These are phyloP conservation scores for Hippophae tibetana DNA, from an alignment of 306 rosid genomes.

Conservation along the genomic window DNA sequence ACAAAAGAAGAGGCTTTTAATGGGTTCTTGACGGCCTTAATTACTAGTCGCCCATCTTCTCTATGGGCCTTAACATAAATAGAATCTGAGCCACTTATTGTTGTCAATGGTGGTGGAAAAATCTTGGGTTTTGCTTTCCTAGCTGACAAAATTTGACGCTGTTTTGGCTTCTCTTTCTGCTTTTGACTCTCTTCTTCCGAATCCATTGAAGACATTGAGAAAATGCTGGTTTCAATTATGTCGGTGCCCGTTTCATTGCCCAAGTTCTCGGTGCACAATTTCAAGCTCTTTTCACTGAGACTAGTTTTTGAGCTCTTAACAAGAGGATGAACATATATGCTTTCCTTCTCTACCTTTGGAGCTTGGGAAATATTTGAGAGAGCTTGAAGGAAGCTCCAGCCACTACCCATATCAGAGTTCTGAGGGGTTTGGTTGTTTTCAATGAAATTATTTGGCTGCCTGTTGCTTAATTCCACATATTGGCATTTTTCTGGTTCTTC, in stretches of 20 bases:
- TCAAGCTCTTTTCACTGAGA: slow-evolving; percentile 54
- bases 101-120: slow-evolving; percentile 94
- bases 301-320: slow-evolving; percentile 30
- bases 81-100: slow-evolving; percentile 61
- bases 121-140: slow-evolving; percentile 30
- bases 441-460: neutral
- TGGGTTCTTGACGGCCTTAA: slow-evolving; percentile 52
- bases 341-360: slow-evolving; percentile 16
- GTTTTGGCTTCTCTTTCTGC: neutral
- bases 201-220: slow-evolving; percentile 19
- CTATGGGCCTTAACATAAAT: slow-evolving; percentile 60
- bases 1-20: slow-evolving; percentile 32
- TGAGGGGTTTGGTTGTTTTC: slow-evolving; percentile 4
- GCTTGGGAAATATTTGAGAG: slow-evolving; percentile 23
- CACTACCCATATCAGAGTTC: slow-evolving; percentile 21
- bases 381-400: slow-evolving; percentile 57
- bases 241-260: slow-evolving; percentile 82
- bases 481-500: slow-evolving; percentile 9
- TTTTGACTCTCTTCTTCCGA: slow-evolving; percentile 14
- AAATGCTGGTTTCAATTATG: slow-evolving; percentile 29
- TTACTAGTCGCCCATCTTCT: slow-evolving; percentile 62
- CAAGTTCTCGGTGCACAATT: slow-evolving; percentile 72
- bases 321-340: slow-evolving; percentile 47
- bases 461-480: neutral
- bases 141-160: slow-evolving; percentile 5